phyloP scores from a whole-genome alignment of 2,329 filamentous ascomycete species.

The Blastomyces silverae region DNA sequence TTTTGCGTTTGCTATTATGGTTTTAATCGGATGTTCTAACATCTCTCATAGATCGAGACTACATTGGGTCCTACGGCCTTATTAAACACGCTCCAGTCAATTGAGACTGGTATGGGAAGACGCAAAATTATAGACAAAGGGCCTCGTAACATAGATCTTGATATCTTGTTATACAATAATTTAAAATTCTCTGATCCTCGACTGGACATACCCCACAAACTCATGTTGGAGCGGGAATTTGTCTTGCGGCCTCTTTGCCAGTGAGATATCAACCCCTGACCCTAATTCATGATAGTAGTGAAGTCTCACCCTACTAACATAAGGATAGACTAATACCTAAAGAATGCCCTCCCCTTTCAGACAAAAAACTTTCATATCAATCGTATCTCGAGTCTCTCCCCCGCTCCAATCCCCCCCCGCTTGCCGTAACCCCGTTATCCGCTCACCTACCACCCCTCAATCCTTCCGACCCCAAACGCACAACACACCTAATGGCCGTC shows the following conservation, averaged over 20 bases:
- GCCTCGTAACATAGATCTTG: constrained; percentile 87
- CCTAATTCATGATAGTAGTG: constrained; percentile 16
- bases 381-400: constrained; percentile 32
- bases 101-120: constrained; percentile 73
- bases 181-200: constrained; percentile 60
- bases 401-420: constrained; percentile 32
- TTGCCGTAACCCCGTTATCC: constrained; percentile 37
- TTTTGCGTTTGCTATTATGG: constrained; percentile 13
- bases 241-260: constrained; percentile 75
- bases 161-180: constrained; percentile 77
- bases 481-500: constrained; percentile 84
- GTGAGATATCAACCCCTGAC: constrained; percentile 24
- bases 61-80: constrained; percentile 65
- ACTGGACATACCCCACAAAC: constrained; percentile 74
- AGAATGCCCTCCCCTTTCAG: constrained; percentile 30
- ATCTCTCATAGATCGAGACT: constrained; percentile 65
- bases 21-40: constrained; percentile 1
- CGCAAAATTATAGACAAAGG: constrained; percentile 87
- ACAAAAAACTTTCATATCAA: constrained; percentile 30
- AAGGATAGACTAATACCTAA: constrained; percentile 39
- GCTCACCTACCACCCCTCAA: constrained; percentile 48
- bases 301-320: background rate
- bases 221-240: constrained; percentile 88
- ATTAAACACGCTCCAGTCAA: constrained; percentile 71
- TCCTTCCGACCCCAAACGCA: constrained; percentile 49